phyloP scores from a whole-genome alignment of 2,329 filamentous ascomycete genomes.

The Sclerotinia nivalis region DNA sequence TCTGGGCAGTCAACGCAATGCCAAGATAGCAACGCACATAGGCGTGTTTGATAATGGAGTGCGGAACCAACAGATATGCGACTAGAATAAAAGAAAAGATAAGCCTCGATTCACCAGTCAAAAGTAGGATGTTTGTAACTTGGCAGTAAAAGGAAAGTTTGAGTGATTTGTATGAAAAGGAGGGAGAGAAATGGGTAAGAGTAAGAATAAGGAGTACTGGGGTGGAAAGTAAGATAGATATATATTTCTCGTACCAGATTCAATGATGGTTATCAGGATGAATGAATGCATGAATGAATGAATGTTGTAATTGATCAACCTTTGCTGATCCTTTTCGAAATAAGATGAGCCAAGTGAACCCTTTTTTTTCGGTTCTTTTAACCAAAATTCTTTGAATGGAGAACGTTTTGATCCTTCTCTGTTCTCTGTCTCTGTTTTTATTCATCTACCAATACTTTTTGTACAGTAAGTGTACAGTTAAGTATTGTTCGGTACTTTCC shows the following conservation, averaged over 20 bases:
- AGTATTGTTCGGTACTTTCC: background rate
- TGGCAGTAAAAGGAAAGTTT: background rate
- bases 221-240: constrained; percentile 1
- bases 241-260: constrained; percentile 6
- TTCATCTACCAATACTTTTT: background rate
- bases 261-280: background rate
- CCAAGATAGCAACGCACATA: constrained; percentile 20
- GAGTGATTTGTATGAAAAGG: background rate
- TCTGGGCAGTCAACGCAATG: constrained; percentile 10
- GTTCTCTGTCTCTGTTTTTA: background rate
- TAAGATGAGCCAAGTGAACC: background rate
- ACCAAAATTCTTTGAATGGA: background rate
- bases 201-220: background rate
- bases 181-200: background rate
- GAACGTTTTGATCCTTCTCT: background rate
- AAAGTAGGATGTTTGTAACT: background rate
- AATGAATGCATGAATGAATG: background rate
- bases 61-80: constrained; percentile 10
- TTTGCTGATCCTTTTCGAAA: constrained; percentile 7
- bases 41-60: constrained; percentile 20
- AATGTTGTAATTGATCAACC: constrained; percentile 3
- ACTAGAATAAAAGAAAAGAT: constrained; percentile 4
- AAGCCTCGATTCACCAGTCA: background rate
- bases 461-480: background rate
- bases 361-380: background rate